Percentiles rank a stretch among this genome's conserved stretches.
phyloP scores from a whole-genome alignment of 768 basidiomycete species.

The Neoboletus subvelutipes region DNA sequence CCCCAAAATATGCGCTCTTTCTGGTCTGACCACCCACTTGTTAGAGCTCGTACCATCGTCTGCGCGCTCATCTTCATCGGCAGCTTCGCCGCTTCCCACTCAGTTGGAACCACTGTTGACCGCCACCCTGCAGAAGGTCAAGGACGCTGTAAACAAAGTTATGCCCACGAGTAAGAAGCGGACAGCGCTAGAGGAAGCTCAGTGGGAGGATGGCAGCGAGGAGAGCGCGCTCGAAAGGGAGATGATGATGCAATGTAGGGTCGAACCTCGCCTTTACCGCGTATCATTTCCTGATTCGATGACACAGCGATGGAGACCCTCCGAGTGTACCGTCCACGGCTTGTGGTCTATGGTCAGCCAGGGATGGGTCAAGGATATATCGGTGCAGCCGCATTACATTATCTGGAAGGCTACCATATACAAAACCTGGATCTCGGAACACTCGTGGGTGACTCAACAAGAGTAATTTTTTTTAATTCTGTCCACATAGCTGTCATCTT shows the following conservation, averaged over 20 bases:
- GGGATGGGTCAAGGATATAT: slow-evolving; percentile 94
- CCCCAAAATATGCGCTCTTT: background rate
- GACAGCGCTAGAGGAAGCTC: slow-evolving; percentile 90
- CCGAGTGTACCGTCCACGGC: slow-evolving; percentile 85
- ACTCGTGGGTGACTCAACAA: slow-evolving; percentile 82
- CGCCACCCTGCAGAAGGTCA: slow-evolving; percentile 67
- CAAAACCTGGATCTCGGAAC: slow-evolving; percentile 92
- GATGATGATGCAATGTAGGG: slow-evolving; percentile 80
- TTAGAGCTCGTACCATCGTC: slow-evolving; percentile 93
- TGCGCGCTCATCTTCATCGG: slow-evolving; percentile 83
- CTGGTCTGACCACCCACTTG: slow-evolving; percentile 7
- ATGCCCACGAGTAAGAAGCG: slow-evolving; percentile 80
- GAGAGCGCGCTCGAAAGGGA: slow-evolving; percentile 89
- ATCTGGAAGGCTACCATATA: slow-evolving; percentile 93
- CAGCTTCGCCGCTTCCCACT: slow-evolving; percentile 78
- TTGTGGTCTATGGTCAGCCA: slow-evolving; percentile 73
- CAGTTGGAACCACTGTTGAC: slow-evolving; percentile 82
- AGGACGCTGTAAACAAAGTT: slow-evolving; percentile 65
- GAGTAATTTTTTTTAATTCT: slow-evolving; percentile 50
- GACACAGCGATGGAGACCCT: slow-evolving; percentile 83
- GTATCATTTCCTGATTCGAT: slow-evolving; percentile 1
- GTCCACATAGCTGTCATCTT: background rate
- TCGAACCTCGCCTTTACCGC: background rate
- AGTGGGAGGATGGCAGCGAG: slow-evolving; percentile 80
- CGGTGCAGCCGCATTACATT: slow-evolving; percentile 88